Percentiles rank a stretch among this genome's conserved stretches.
Evolutionary conservation across 2,329 filamentous ascomycete species (phyloP).

Genomic region (Geosmithia putterillii): DNA sequence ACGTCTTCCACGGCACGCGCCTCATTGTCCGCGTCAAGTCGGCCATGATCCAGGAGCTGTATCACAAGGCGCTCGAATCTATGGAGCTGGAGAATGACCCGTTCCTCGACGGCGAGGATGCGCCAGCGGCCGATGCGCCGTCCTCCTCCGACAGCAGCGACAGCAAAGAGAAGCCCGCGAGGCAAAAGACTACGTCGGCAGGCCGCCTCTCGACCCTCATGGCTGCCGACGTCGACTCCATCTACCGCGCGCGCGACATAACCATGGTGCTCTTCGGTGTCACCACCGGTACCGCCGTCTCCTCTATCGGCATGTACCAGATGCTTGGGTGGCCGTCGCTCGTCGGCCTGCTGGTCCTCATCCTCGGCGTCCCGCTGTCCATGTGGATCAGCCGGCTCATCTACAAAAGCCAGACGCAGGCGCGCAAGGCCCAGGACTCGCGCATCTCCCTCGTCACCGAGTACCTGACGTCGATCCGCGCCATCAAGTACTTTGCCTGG

Average conservation of each 20-base stretch:
- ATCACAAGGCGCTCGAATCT: constrained; percentile 39
- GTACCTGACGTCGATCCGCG: constrained; percentile 43
- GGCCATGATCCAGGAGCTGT: constrained; percentile 45
- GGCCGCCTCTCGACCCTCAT: constrained; percentile 43
- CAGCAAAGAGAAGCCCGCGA: constrained; percentile 14
- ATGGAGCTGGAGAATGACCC: constrained; percentile 46
- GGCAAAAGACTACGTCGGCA: constrained; percentile 26
- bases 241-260: constrained; percentile 38
- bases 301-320: constrained; percentile 38
- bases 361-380: constrained; percentile 36
- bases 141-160: constrained; percentile 10
- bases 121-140: constrained; percentile 6
- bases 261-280: constrained; percentile 32
- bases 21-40: constrained; percentile 43
- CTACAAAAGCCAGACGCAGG: constrained; percentile 35
- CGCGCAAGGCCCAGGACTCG: constrained; percentile 41
- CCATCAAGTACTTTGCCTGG: constrained; percentile 51
- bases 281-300: constrained; percentile 32
- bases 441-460: constrained; percentile 46
- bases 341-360: constrained; percentile 34
- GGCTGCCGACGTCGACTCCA: constrained; percentile 44
- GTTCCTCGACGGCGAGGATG: constrained; percentile 23
- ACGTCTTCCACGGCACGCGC: constrained; percentile 44
- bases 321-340: constrained; percentile 41
- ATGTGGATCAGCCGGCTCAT: constrained; percentile 35